A percentile compares a stretch with the other conserved stretches of the same genome.
These are phyloP conservation scores for Fusarium compactum DNA, from an alignment of 2,329 filamentous ascomycete species.

Conservation along the genomic window DNA sequence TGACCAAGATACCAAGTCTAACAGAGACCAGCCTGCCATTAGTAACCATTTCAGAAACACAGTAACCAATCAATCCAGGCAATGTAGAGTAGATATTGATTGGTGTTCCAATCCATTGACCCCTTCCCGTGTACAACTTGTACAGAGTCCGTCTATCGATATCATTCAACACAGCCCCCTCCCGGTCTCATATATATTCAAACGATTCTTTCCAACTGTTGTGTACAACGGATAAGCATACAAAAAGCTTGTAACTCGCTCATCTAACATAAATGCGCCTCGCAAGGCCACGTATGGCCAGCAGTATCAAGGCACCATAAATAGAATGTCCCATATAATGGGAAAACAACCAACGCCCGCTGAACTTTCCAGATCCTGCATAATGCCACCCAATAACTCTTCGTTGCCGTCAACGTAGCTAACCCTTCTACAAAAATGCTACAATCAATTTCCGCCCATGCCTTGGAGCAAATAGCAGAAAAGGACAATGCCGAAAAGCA, in stretches of 20 bases:
- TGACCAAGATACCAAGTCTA: background rate
- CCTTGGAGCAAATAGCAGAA: constrained; percentile 23
- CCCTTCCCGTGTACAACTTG: background rate
- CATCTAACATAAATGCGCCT: constrained; percentile 37
- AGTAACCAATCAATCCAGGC: constrained; percentile 22
- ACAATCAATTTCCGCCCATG: constrained; percentile 2
- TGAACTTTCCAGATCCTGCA: constrained; percentile 28
- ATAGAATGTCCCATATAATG: constrained; percentile 13
- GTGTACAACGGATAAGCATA: constrained; percentile 26
- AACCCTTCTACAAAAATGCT: constrained; percentile 33
- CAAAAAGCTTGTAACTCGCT: constrained; percentile 17
- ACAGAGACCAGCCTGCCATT: background rate
- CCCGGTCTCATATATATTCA: background rate
- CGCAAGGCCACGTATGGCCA: constrained; percentile 15
- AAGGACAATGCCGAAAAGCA: constrained; percentile 6
- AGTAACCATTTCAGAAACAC: background rate
- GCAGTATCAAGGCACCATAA: constrained; percentile 24
- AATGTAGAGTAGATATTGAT: constrained; percentile 55
- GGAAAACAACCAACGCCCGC: constrained; percentile 42
- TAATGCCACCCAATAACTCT: constrained; percentile 18
- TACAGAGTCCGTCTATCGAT: constrained; percentile 17
- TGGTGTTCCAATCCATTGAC: constrained; percentile 19
- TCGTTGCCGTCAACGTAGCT: constrained; percentile 27
- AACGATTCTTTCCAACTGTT: constrained; percentile 1
- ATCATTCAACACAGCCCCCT: background rate